Base-by-base conservation (phyloP, 768 basidiomycete species). In the Tulasnella sp. region DNA sequence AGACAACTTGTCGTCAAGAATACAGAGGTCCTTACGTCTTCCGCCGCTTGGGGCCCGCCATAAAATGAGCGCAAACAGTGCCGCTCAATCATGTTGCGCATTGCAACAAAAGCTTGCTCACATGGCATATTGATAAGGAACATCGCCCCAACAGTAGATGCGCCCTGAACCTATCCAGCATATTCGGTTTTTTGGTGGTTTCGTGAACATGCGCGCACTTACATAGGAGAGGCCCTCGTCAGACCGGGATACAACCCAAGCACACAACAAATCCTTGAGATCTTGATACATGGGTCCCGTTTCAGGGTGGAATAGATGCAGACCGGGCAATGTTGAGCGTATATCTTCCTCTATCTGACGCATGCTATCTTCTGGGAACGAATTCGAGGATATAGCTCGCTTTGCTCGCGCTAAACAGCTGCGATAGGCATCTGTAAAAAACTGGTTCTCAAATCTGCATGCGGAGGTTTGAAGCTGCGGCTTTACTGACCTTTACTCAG, bases 31-130 rank as follows among this genome's bases (percentile, higher is more conserved):
- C 82, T 74, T 69, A 92, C 90, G 67, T 93, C 90, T 53, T 87
- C 86, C 63, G 79, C 81, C 0, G 82, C 67, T 11, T 72, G 71
- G 51, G 77, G 70, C 19, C 82, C 86, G 12, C 87, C 83, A 65
- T 83, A 93, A 67, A 94, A 92, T 39, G 84, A 82, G 29, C 86
- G 79, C 69, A 93, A 64, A 67, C 87, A 87, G 69, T 89, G 86
- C 58, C 89, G 75, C 66, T 90, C 85, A 51, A 93, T 69, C 14
- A 94, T 70, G 68, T 94, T 94, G 40, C 88, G 75, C 81, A 93
- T 80, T 6, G 84, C 80, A 41, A 87, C 68, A 66, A 93, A 93
- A 0, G 79, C 88, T 29, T 70, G 66, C 64, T 82, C 80, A 21
- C 79, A 77, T 1, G 86, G 72, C 80, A 93, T 83, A 66, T 84